Conservation (phyloP, 1,139 yeast species). For the Lodderomyces parapsilosis region DNA sequence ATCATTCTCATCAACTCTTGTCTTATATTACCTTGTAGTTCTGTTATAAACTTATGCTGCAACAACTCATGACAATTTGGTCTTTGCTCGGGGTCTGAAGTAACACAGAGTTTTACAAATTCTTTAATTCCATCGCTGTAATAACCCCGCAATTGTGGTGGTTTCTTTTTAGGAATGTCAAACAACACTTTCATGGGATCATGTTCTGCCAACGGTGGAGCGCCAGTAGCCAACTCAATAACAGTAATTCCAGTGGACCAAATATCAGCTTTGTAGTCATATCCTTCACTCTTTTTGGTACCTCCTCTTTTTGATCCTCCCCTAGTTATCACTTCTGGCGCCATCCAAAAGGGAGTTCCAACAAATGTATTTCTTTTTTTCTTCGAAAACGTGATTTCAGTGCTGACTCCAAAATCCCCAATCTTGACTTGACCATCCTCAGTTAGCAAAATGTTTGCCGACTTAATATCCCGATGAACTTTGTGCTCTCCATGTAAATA, state of each 20-base stretch:
- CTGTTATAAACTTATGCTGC: slow-evolving; percentile 44
- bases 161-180: slow-evolving; percentile 64
- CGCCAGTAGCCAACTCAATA: slow-evolving; percentile 70
- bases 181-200: slow-evolving; percentile 77
- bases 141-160: slow-evolving; percentile 58
- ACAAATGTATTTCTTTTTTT: slow-evolving; percentile 70
- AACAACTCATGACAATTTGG: slow-evolving; percentile 48
- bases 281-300: slow-evolving; percentile 41
- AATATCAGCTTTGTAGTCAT: slow-evolving; percentile 78
- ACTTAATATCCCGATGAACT: slow-evolving; percentile 84
- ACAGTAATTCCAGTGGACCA: slow-evolving; percentile 89
- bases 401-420: slow-evolving; percentile 89
- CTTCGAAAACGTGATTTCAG: slow-evolving; percentile 64
- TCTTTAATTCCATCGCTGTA: slow-evolving; percentile 54
- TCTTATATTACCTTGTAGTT: slow-evolving; percentile 6
- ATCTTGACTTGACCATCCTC: slow-evolving; percentile 62
- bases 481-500: slow-evolving; percentile 71
- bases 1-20: slow-evolving; percentile 11
- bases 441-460: slow-evolving; percentile 76
- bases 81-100: slow-evolving; percentile 55
- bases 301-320: slow-evolving; percentile 58
- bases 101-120: slow-evolving; percentile 59
- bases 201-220: slow-evolving; percentile 66
- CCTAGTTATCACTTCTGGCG: slow-evolving; percentile 73
- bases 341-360: slow-evolving; percentile 95